A percentile compares a stretch with the other conserved stretches of the same genome.
phyloP scores from a whole-genome alignment of 2,329 filamentous ascomycete genomes.

The Botrytis tulipae region DNA sequence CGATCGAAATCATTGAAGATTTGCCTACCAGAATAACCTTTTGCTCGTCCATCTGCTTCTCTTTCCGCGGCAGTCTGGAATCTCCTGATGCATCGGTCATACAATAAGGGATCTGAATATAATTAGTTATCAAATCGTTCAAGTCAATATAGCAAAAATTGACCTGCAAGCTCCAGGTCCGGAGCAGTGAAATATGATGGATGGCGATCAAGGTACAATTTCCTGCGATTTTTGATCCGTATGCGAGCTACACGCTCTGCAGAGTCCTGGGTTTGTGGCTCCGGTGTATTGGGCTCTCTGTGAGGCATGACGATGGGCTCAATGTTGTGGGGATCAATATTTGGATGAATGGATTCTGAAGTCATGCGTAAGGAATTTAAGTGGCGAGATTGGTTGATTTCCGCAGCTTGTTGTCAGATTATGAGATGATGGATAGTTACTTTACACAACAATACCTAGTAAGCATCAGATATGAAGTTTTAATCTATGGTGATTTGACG shows the following conservation, averaged over 20 bases:
- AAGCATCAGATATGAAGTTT: not conserved
- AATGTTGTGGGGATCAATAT: conserved; percentile 15
- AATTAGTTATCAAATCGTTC: conserved; percentile 22
- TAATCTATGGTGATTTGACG: not conserved
- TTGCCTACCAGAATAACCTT: conserved; percentile 38
- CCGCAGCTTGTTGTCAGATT: not conserved
- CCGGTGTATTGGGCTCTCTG: conserved; percentile 25
- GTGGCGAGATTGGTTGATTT: conserved; percentile 10
- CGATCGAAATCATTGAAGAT: not conserved
- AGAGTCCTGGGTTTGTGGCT: conserved; percentile 19
- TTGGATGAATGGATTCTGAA: conserved; percentile 9
- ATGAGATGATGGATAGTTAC: not conserved
- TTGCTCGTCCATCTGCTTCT: conserved; percentile 39
- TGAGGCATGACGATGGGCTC: conserved; percentile 32
- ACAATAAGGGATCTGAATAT: conserved; percentile 38
- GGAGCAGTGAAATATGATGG: conserved; percentile 39
- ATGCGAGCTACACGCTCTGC: conserved; percentile 31
- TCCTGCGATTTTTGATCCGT: conserved; percentile 38
- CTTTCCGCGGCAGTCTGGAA: conserved; percentile 39
- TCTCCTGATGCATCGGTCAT: conserved; percentile 39
- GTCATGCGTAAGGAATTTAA: conserved; percentile 9
- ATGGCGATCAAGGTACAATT: conserved; percentile 39
- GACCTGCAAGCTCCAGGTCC: conserved; percentile 39
- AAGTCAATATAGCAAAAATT: not conserved
- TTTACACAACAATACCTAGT: not conserved